Evolutionary conservation across 805 yeast genomes (phyloP).

Genomic region (Metschnikowia kunwiensis): DNA sequence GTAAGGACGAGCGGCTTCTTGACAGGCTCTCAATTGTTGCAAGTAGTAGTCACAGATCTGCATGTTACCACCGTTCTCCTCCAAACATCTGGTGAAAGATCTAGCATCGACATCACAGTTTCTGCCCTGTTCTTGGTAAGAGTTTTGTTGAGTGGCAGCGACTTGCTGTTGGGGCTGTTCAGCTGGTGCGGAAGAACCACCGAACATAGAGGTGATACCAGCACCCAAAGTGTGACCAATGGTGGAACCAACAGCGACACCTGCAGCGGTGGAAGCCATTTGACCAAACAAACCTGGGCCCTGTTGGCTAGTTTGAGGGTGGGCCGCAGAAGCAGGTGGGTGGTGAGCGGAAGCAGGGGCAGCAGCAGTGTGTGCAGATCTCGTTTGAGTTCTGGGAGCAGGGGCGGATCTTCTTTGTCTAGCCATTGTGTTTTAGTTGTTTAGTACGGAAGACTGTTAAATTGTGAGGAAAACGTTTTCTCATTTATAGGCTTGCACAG

Average conservation of each 20-base stretch:
- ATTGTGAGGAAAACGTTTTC: conserved; percentile 6
- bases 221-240: conserved; percentile 97
- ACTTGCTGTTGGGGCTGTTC: conserved; percentile 45
- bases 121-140: conserved; percentile 41
- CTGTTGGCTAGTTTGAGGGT: conserved; percentile 47
- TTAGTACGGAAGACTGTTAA: neutral
- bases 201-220: conserved; percentile 85
- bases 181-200: conserved; percentile 59
- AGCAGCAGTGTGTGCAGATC: conserved; percentile 79
- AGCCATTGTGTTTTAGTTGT: conserved; percentile 32
- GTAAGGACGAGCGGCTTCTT: conserved; percentile 84
- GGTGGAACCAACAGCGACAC: conserved; percentile 98
- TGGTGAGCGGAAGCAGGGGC: conserved; percentile 30
- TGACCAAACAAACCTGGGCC: conserved; percentile 89
- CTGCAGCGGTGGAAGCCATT: conserved; percentile 99
- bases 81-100: conserved; percentile 91
- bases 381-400: conserved; percentile 47
- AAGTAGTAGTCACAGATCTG: conserved; percentile 95
- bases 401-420: conserved; percentile 55
- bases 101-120: conserved; percentile 92
- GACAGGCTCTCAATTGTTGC: conserved; percentile 97
- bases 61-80: conserved; percentile 92
- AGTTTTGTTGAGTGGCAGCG: conserved; percentile 38
- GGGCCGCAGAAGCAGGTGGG: conserved; percentile 38
- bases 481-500: conserved; percentile 6